These are phyloP conservation scores for Phaffomyces opuntiae DNA, from an alignment of 805 yeast species.

Conservation along the genomic window DNA sequence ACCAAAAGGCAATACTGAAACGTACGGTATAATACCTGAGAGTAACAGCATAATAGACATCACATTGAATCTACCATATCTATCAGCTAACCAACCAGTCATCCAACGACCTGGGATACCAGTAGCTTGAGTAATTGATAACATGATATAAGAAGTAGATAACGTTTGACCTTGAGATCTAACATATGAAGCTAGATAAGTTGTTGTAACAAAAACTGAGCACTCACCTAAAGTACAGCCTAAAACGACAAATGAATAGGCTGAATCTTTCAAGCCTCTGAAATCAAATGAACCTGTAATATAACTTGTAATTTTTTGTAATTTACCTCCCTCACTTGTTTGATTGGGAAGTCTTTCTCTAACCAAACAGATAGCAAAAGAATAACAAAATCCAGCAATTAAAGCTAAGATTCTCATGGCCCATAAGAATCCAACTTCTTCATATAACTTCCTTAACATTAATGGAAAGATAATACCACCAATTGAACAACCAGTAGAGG, in stretches of 20 bases:
- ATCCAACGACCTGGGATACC: constrained; percentile 39
- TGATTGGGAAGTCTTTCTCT: constrained; percentile 34
- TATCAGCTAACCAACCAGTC: constrained; percentile 38
- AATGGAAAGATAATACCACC: constrained; percentile 52
- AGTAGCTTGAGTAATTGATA: constrained; percentile 36
- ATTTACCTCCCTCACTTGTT: constrained; percentile 20
- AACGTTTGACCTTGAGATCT: constrained; percentile 35
- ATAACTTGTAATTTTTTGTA: constrained; percentile 22
- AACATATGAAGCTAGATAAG: constrained; percentile 46
- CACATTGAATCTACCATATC: constrained; percentile 46
- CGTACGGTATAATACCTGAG: constrained; percentile 26
- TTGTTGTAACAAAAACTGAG: constrained; percentile 35
- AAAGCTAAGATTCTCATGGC: constrained; percentile 47
- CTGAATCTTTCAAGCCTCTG: constrained; percentile 35
- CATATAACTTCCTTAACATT: constrained; percentile 40
- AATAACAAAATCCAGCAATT: constrained; percentile 31
- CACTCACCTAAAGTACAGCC: constrained; percentile 44
- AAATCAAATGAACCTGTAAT: constrained; percentile 24
- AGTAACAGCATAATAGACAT: constrained; percentile 31
- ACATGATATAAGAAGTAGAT: constrained; percentile 35
- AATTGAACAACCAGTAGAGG: constrained; percentile 45
- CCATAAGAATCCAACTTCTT: constrained; percentile 46
- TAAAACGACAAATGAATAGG: constrained; percentile 34
- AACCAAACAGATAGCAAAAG: constrained; percentile 27
- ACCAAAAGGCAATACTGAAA: constrained; percentile 34